Evolutionary conservation across 495 filamentous ascomycete species (phyloP).

Genomic region (Evansstolkia leycettana): DNA sequence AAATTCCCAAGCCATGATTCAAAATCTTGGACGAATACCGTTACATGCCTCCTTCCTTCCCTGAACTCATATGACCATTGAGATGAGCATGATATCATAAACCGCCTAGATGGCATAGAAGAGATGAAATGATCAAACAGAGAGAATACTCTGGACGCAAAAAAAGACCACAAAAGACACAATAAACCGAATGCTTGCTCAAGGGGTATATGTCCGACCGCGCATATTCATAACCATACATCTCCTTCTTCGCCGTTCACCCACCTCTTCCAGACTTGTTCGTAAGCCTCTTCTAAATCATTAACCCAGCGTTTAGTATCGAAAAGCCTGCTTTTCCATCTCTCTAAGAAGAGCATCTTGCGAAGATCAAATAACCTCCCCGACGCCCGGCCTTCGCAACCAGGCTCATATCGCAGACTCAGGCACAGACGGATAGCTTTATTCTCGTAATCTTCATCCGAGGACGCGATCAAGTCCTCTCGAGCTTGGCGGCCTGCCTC

Average conservation of each 20-base stretch:
- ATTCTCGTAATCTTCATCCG: constrained; percentile 73
- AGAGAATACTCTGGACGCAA: too few species aligned
- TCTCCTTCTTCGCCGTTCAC: constrained; percentile 79
- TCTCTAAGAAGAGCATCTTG: constrained; percentile 65
- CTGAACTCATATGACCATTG: too few species aligned
- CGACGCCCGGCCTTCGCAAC: constrained; percentile 38
- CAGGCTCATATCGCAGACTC: constrained; percentile 47
- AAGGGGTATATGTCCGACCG: constrained; percentile 27
- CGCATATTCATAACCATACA: constrained; percentile 52
- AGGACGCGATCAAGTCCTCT: constrained; percentile 60
- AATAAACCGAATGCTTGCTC: constrained; percentile 18
- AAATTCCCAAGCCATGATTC: too few species aligned
- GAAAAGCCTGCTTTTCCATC: constrained; percentile 78
- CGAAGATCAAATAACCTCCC: constrained; percentile 67
- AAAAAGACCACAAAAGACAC: constrained; percentile 6
- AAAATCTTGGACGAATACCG: too few species aligned
- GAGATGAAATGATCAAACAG: too few species aligned
- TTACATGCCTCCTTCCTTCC: too few species aligned
- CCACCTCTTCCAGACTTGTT: constrained; percentile 79
- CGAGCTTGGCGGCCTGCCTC: constrained; percentile 55
- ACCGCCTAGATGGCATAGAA: too few species aligned
- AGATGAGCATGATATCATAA: too few species aligned
- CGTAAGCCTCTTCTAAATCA: constrained; percentile 83
- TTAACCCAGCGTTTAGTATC: constrained; percentile 87
- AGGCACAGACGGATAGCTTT: constrained; percentile 64